Evolutionary conservation across 1,284 basidiomycete genomes (phyloP).

Genomic region (Ganoderma lucidum): DNA sequence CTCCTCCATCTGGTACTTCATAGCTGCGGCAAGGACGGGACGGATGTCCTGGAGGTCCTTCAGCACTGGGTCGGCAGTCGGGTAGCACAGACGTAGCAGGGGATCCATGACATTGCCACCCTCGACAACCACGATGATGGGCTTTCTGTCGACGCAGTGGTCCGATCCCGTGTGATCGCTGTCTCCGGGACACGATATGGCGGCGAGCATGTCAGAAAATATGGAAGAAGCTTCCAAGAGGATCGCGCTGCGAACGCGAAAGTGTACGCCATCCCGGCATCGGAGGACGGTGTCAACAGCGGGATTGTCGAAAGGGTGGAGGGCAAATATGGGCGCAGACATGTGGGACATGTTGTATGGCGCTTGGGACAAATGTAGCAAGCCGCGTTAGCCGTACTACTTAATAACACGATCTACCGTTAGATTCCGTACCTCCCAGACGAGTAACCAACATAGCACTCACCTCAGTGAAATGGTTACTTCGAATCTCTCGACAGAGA

Average conservation of each 20-base stretch:
- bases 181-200: neutral
- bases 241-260: conserved; percentile 18
- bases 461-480: no score
- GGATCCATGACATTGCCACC: conserved; percentile 40
- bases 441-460: no score
- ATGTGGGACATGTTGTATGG: neutral
- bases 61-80: conserved; percentile 34
- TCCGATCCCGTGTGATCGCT: neutral
- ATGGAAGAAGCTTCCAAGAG: conserved; percentile 20
- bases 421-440: no score
- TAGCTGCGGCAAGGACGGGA: conserved; percentile 24
- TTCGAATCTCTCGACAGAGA: no score
- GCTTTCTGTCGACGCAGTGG: neutral
- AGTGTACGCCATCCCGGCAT: conserved; percentile 16
- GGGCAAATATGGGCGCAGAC: conserved; percentile 1
- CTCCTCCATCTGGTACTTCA: conserved; percentile 24
- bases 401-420: no score
- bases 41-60: conserved; percentile 16
- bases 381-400: no score
- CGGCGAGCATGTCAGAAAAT: conserved; percentile 7
- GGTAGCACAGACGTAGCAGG: conserved; percentile 49
- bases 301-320: neutral
- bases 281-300: conserved; percentile 13
- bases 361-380: no score
- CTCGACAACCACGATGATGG: conserved; percentile 43